These are phyloP conservation scores for Myxozyma sirexii DNA, from an alignment of 805 yeast species.

Conservation along the genomic window DNA sequence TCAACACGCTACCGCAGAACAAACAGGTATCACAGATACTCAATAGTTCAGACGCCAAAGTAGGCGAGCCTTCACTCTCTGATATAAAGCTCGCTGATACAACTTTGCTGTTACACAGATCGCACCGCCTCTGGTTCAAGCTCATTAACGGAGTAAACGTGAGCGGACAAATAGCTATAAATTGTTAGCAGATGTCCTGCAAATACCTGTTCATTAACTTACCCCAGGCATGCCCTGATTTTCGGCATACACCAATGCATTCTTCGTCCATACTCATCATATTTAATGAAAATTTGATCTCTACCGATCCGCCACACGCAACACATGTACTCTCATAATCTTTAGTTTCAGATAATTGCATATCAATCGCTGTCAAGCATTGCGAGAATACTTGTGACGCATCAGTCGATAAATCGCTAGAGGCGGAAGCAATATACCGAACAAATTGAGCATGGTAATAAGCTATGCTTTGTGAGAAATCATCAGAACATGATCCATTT, in stretches of 20 bases:
- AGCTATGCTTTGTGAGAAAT: not conserved
- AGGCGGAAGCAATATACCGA: not conserved
- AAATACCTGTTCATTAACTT: too few relatives aligned
- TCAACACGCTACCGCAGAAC: slow-evolving; percentile 24
- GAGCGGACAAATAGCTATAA: slow-evolving; percentile 21
- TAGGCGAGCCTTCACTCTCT: not conserved
- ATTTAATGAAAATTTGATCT: slow-evolving; percentile 9
- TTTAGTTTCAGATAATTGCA: not conserved
- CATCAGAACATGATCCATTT: not conserved
- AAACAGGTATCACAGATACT: slow-evolving; percentile 14
- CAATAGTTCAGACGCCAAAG: slow-evolving; percentile 1
- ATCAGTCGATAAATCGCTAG: not conserved
- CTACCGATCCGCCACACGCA: slow-evolving; percentile 27
- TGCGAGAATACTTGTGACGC: not conserved
- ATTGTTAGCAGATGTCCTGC: too few relatives aligned
- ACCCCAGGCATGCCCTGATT: slow-evolving; percentile 27
- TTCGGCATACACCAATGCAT: slow-evolving; percentile 13
- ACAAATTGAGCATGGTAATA: not conserved
- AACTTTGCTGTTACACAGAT: slow-evolving; percentile 8
- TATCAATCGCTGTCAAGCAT: not conserved
- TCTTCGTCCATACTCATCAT: too few relatives aligned
- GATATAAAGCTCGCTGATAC: not conserved
- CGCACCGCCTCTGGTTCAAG: slow-evolving; percentile 25
- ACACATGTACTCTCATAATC: slow-evolving; percentile 14
- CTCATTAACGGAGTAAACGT: slow-evolving; percentile 30